Evolutionary conservation across 2,329 filamentous ascomycete species (phyloP).

Genomic region (Colletotrichum tropicicola): DNA sequence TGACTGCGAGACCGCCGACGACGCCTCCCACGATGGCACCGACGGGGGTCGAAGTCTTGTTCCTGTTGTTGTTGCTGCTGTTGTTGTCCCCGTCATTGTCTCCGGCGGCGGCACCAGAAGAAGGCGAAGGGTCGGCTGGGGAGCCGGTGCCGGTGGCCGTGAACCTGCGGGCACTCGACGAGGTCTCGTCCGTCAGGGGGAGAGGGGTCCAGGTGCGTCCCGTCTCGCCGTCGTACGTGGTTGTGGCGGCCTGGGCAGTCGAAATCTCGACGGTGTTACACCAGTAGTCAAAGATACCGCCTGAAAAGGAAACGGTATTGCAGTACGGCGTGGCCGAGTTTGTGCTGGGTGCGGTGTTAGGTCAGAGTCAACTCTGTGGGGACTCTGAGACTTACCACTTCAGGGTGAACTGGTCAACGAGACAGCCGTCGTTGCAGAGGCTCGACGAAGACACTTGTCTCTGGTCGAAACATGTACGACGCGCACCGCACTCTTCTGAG

Average conservation of each 20-base stretch:
- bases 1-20: constrained; percentile 45
- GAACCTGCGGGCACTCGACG: not conserved
- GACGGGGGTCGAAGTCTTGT: constrained; percentile 34
- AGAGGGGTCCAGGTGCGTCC: constrained; percentile 38
- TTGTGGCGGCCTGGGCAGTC: constrained; percentile 45
- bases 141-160: not conserved
- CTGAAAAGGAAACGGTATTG: constrained; percentile 53
- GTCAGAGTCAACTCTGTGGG: not conserved
- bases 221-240: constrained; percentile 50
- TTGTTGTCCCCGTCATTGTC: constrained; percentile 11
- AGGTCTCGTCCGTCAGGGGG: constrained; percentile 16
- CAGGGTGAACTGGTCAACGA: constrained; percentile 48
- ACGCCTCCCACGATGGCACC: constrained; percentile 49
- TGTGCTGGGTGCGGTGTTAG: constrained; percentile 46
- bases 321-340: constrained; percentile 47
- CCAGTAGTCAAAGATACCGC: constrained; percentile 53
- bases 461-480: constrained; percentile 50
- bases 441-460: constrained; percentile 42
- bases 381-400: constrained; percentile 53
- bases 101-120: constrained; percentile 6
- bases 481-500: constrained; percentile 42
- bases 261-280: constrained; percentile 47
- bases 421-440: constrained; percentile 50
- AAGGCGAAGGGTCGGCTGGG: not conserved
- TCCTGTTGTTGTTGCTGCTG: constrained; percentile 7